phyloP scores from a whole-genome alignment of 2,329 filamentous ascomycete genomes.

The Fusarium redolens region DNA sequence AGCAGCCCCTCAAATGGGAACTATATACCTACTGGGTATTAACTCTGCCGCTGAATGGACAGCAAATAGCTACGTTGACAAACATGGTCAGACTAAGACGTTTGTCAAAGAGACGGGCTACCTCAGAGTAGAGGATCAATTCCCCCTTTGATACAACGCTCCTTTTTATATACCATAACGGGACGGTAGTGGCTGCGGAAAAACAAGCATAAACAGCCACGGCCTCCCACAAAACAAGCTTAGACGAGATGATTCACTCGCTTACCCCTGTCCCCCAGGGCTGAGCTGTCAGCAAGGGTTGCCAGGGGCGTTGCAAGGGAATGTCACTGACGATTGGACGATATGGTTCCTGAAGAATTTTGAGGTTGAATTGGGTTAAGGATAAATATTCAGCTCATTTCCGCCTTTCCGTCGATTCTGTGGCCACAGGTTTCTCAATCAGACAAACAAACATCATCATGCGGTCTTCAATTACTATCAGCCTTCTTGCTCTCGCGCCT shows the following conservation, averaged over 20 bases:
- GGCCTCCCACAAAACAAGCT: background rate
- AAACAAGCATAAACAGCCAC: background rate
- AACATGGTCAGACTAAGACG: background rate
- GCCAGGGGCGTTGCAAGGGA: background rate
- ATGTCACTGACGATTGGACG: background rate
- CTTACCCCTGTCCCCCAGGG: constrained; percentile 5
- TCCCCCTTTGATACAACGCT: background rate
- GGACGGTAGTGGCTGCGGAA: background rate
- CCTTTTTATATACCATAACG: background rate
- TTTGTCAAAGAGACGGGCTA: background rate
- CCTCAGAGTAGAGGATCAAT: background rate
- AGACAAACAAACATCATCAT: background rate
- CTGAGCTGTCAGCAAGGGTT: constrained; percentile 1
- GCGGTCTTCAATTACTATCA: background rate
- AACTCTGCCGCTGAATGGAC: fast-evolving
- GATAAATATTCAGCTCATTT: background rate
- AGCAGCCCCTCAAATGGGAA: too few species aligned
- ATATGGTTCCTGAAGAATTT: background rate
- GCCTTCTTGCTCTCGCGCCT: background rate
- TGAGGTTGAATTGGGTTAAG: background rate
- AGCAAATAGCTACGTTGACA: background rate
- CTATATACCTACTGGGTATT: too few species aligned
- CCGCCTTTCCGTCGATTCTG: background rate
- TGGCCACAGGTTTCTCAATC: background rate
- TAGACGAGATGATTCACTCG: background rate